Conservation (phyloP, 129 eudicot genomes). For the Rutidosis leptorrhynchoides region DNA sequence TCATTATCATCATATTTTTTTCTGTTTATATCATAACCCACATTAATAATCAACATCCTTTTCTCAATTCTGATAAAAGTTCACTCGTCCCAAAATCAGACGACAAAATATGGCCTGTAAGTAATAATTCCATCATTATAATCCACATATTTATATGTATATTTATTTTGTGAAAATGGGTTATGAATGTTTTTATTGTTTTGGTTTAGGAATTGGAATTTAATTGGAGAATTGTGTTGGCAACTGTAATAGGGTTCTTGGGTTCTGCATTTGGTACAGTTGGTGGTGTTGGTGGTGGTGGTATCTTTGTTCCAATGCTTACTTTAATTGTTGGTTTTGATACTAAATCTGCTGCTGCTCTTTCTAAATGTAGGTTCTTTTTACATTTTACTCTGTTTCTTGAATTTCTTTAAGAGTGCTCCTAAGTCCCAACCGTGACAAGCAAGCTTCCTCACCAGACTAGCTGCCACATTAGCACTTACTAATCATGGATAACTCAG, state of each 20-base stretch:
- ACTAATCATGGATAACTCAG: too few relatives aligned
- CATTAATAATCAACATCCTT: conserved; percentile 5
- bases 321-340: conserved; percentile 81
- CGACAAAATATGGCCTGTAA: conserved; percentile 78
- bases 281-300: conserved; percentile 99
- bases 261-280: conserved; percentile 95
- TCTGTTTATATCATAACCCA: conserved; percentile 42
- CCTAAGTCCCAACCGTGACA: too few relatives aligned
- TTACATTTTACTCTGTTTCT: conserved; percentile 10
- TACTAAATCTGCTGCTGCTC: conserved; percentile 98
- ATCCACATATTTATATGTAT: background rate
- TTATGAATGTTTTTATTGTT: background rate
- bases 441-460: too few relatives aligned
- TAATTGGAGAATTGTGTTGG: conserved; percentile 74
- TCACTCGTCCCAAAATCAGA: conserved; percentile 25
- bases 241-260: conserved; percentile 76
- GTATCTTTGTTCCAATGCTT: conserved; percentile 95
- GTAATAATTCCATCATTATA: conserved; percentile 22
- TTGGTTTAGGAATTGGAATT: conserved; percentile 61
- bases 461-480: too few relatives aligned
- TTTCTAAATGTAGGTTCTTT: conserved; percentile 65
- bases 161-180: background rate
- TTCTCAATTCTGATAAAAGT: conserved; percentile 21
- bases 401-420: background rate
- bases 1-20: conserved; percentile 37